These are phyloP conservation scores for Herpetospermum pedunculosum DNA, from an alignment of 306 rosid genomes.

Conservation along the genomic window DNA sequence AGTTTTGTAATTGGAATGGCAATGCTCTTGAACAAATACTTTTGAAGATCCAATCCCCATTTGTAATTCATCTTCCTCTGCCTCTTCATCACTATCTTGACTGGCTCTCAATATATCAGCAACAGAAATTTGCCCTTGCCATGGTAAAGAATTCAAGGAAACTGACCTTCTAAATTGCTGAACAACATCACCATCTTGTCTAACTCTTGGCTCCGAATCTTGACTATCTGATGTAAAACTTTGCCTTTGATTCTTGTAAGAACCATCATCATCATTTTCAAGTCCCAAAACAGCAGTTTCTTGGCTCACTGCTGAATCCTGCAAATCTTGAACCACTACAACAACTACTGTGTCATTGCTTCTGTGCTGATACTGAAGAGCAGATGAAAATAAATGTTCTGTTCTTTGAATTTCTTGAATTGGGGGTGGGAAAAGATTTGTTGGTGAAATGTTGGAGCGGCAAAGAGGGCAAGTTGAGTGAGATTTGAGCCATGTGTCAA, in stretches of 20 bases:
- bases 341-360: slow-evolving; percentile 22
- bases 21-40: slow-evolving; percentile 11
- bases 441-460: slow-evolving; percentile 31
- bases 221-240: background rate
- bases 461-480: slow-evolving; percentile 66
- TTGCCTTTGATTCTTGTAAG: slow-evolving; percentile 13
- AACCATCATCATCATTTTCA: background rate
- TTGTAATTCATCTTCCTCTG: slow-evolving; percentile 3
- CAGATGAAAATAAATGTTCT: slow-evolving; percentile 4
- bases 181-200: slow-evolving; percentile 1
- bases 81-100: slow-evolving; percentile 19
- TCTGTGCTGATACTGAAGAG: slow-evolving; percentile 31
- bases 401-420: slow-evolving; percentile 11
- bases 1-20: slow-evolving; percentile 6
- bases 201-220: slow-evolving; percentile 1
- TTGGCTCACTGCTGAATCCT: background rate
- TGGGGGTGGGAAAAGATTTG: slow-evolving; percentile 4
- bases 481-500: slow-evolving; percentile 68
- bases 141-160: slow-evolving; percentile 18
- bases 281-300: slow-evolving; percentile 15
- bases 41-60: slow-evolving; percentile 29
- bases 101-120: slow-evolving; percentile 26
- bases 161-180: slow-evolving; percentile 20
- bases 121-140: slow-evolving; percentile 20
- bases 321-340: slow-evolving; percentile 22